phyloP scores from a whole-genome alignment of 805 yeast species.

The Alloascoidea hylecoeti region DNA sequence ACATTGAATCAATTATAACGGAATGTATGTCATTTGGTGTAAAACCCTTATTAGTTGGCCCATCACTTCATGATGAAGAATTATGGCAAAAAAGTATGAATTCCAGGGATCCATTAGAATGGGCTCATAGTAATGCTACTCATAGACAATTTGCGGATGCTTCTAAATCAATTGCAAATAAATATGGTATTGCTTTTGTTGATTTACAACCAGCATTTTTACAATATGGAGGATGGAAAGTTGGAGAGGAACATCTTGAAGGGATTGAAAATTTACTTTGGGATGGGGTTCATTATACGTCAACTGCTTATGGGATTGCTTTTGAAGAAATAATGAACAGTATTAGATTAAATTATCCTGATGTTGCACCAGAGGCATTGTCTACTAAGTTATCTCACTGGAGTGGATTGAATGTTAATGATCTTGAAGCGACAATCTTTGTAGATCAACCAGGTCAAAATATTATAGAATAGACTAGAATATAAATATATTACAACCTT shows the following conservation, averaged over 20 bases:
- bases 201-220: constrained; percentile 33
- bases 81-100: background rate
- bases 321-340: constrained; percentile 26
- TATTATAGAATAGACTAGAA: too few relatives aligned
- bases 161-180: constrained; percentile 27
- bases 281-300: constrained; percentile 51
- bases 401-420: constrained; percentile 13
- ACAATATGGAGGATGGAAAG: constrained; percentile 25
- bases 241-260: constrained; percentile 12
- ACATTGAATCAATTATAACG: constrained; percentile 28
- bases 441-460: background rate
- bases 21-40: constrained; percentile 26
- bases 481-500: too few relatives aligned
- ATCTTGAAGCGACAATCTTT: background rate
- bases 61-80: constrained; percentile 31
- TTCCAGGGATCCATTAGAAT: background rate
- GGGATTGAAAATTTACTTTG: constrained; percentile 16
- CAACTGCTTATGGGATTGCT: constrained; percentile 34
- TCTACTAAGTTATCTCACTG: constrained; percentile 13
- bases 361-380: constrained; percentile 23
- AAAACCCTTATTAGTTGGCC: constrained; percentile 47
- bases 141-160: constrained; percentile 22
- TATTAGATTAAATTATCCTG: constrained; percentile 32
- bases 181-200: constrained; percentile 38
- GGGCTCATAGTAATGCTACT: background rate